Evolutionary conservation across 352 stramenopile genomes (phyloP).

Genomic region (Phytophthora citrophthora): DNA sequence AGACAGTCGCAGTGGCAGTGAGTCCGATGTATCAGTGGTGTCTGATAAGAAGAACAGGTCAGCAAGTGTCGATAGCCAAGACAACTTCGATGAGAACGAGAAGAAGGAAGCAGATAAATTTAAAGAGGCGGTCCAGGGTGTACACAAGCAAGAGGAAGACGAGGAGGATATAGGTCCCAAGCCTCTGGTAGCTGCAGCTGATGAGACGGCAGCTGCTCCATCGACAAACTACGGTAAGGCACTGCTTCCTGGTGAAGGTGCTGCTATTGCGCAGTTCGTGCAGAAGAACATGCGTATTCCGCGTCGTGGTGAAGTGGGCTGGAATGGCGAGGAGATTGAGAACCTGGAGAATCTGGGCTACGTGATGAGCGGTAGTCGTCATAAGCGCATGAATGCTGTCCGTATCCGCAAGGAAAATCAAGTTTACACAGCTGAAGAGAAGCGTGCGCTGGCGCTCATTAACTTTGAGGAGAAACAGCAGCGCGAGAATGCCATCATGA

Average conservation of each 20-base stretch:
- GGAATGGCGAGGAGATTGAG: constrained; percentile 96
- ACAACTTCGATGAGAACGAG: constrained; percentile 58
- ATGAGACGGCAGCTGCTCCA: constrained; percentile 52
- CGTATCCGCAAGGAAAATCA: constrained; percentile 99
- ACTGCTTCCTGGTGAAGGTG: constrained; percentile 93
- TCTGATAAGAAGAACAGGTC: constrained; percentile 38
- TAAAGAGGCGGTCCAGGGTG: constrained; percentile 87
- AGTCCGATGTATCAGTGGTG: constrained; percentile 29
- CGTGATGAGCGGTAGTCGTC: constrained; percentile 98
- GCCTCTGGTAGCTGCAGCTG: constrained; percentile 47
- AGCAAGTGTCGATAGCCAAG: constrained; percentile 14
- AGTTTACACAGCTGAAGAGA: constrained; percentile 99
- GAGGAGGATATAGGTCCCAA: constrained; percentile 91
- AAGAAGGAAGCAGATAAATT: constrained; percentile 86
- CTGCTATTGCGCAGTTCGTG: constrained; percentile 97
- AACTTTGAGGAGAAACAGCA: constrained; percentile 99
- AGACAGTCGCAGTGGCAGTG: constrained; percentile 28
- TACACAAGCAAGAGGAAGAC: constrained; percentile 67
- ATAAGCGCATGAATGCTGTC: constrained; percentile 99
- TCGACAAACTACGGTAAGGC: constrained; percentile 92
- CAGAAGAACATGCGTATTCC: constrained; percentile 99
- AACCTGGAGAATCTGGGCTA: constrained; percentile 94
- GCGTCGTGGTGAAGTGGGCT: constrained; percentile 97
- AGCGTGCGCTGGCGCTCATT: constrained; percentile 97
- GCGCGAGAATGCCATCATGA: constrained; percentile 97